Percentiles rank a stretch among this genome's conserved stretches.
Evolutionary conservation across 2,329 filamentous ascomycete genomes (phyloP).

Genomic region (Epichloe hybrida): DNA sequence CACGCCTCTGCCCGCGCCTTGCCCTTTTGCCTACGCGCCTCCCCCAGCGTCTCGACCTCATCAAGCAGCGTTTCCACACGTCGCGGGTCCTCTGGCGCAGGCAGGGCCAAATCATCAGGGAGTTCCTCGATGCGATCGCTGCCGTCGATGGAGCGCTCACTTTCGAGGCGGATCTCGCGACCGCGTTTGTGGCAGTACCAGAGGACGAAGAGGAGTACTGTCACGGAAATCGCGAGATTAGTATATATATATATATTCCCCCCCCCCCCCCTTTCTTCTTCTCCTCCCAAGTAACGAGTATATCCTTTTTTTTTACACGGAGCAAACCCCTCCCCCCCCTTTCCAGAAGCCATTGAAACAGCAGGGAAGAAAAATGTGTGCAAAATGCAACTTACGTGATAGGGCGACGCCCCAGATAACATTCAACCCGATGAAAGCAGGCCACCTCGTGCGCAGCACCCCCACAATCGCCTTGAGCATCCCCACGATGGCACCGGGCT

Average conservation of each 20-base stretch:
- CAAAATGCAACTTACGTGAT: conserved; percentile 48
- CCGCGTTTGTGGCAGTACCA: conserved; percentile 99
- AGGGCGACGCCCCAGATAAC: conserved; percentile 80
- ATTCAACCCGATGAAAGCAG: conserved; percentile 82
- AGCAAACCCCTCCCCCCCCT: no score
- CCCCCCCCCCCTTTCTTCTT: no score
- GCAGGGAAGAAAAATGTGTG: background rate
- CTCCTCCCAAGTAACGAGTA: background rate
- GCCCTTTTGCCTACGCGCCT: background rate
- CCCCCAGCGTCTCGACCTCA: background rate
- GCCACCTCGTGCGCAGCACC: conserved; percentile 76
- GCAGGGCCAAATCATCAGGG: conserved; percentile 32
- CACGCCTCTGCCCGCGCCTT: background rate
- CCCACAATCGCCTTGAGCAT: conserved; percentile 86
- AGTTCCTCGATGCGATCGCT: conserved; percentile 34
- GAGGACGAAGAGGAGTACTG: conserved; percentile 80
- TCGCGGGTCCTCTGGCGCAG: conserved; percentile 11
- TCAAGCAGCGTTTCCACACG: background rate
- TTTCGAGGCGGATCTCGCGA: conserved; percentile 66
- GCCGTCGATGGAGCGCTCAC: conserved; percentile 30
- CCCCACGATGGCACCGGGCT: conserved; percentile 72
- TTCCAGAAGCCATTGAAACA: no score
- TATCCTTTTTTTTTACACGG: no score
- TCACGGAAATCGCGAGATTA: background rate
- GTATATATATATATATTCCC: background rate